A percentile compares a stretch with the other conserved stretches of the same genome.
Evolutionary conservation across 2,329 filamentous ascomycete genomes (phyloP).

Genomic region (Lasiodiplodia hormozganensis): DNA sequence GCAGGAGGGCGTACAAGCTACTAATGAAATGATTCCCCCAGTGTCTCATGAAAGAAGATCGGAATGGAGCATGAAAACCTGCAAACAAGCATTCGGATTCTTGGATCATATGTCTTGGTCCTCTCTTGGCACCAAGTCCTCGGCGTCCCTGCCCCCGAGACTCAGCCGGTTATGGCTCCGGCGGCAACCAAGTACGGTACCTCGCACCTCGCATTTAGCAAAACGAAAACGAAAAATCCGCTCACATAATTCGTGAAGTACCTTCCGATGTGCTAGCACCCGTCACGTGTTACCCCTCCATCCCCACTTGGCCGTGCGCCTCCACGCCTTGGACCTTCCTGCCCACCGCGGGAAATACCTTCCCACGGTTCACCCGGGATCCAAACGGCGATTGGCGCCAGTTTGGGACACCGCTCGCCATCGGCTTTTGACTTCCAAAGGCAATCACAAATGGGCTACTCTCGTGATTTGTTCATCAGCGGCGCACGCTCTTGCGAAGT

Average conservation of each 20-base stretch:
- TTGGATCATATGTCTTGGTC: background rate
- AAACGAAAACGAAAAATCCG: too few relatives aligned
- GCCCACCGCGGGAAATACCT: slow-evolving; percentile 4
- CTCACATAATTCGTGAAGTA: too few relatives aligned
- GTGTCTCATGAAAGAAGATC: background rate
- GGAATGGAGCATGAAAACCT: background rate
- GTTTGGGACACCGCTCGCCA: background rate
- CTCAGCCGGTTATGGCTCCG: too few relatives aligned
- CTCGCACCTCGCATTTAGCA: too few relatives aligned
- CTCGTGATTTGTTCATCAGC: background rate
- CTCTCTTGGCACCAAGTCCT: background rate
- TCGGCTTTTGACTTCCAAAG: slow-evolving; percentile 5
- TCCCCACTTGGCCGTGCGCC: slow-evolving; percentile 19
- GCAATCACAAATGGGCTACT: background rate
- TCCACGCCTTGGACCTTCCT: slow-evolving; percentile 24
- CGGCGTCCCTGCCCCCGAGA: background rate
- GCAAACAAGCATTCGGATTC: slow-evolving; percentile 13
- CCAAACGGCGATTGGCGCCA: background rate
- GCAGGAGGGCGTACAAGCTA: background rate
- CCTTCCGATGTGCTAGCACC: too few relatives aligned
- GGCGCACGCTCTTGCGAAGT: background rate
- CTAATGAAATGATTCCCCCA: slow-evolving; percentile 16
- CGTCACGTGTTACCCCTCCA: background rate
- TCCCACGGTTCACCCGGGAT: slow-evolving; percentile 1
- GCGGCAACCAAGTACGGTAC: too few relatives aligned